phyloP scores from a whole-genome alignment of 306 rosid species.

The Ziziphus jujuba region DNA sequence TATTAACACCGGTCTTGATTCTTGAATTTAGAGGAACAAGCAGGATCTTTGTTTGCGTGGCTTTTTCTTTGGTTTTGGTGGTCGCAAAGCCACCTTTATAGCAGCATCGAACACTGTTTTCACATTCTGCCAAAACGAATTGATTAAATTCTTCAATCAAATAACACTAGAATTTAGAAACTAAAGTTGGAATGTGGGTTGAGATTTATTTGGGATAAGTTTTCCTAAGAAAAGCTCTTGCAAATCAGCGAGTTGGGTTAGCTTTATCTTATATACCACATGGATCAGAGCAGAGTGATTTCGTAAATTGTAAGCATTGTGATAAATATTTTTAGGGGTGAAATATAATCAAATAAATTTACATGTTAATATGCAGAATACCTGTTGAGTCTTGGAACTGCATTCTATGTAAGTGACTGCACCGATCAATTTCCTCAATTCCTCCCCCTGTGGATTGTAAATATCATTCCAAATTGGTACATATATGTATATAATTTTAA shows the following conservation, averaged over 20 bases:
- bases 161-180: no score
- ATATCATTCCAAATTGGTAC: not conserved
- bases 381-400: slow-evolving; percentile 47
- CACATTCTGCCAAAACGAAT: slow-evolving; percentile 26
- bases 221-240: no score
- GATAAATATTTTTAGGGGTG: no score
- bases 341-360: no score
- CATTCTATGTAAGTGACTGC: slow-evolving; percentile 40
- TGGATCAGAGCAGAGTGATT: no score
- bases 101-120: slow-evolving; percentile 43
- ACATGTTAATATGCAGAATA: not conserved
- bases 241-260: no score
- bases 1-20: not conserved
- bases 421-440: slow-evolving; percentile 37
- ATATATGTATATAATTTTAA: no score
- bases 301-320: not conserved
- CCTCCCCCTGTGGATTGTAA: slow-evolving; percentile 34
- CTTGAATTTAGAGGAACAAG: slow-evolving; percentile 15
- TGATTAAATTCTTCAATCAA: no score
- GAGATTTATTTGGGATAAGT: no score
- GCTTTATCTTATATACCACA: no score
- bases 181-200: no score
- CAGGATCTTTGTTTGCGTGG: slow-evolving; percentile 29
- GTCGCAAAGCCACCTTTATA: slow-evolving; percentile 39
- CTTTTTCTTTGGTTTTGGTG: slow-evolving; percentile 29